phyloP scores from a whole-genome alignment of 78 protist genomes.

The Cavenderia fasciculata region DNA sequence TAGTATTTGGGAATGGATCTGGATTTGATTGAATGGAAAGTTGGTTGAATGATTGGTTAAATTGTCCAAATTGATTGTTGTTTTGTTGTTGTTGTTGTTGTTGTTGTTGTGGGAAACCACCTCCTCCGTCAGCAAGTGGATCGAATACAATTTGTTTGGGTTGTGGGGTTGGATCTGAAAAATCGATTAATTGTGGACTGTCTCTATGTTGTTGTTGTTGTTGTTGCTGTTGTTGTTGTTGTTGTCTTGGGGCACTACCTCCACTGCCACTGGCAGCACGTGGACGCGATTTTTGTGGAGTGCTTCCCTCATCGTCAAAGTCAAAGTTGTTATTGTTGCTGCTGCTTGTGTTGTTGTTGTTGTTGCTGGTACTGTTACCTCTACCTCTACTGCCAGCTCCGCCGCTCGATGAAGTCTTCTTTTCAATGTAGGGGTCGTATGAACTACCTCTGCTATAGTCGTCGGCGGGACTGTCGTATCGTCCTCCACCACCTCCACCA shows the following conservation, averaged over 20 bases:
- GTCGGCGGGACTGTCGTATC: slow-evolving; percentile 10
- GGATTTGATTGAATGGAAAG: neutral
- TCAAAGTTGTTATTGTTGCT: neutral
- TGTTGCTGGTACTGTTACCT: neutral
- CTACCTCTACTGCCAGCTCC: too few relatives aligned
- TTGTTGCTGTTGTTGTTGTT: neutral
- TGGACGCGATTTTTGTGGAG: slow-evolving; percentile 28
- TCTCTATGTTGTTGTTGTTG: neutral
- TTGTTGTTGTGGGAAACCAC: slow-evolving; percentile 44
- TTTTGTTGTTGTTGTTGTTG: slow-evolving; percentile 17
- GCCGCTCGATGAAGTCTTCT: neutral
- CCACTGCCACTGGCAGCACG: slow-evolving; percentile 71
- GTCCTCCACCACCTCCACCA: neutral
- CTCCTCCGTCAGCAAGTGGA: slow-evolving; percentile 21
- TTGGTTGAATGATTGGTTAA: slow-evolving; percentile 6
- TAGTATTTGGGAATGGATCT: neutral
- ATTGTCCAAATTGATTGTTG: slow-evolving; percentile 44
- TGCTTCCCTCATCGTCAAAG: slow-evolving; percentile 23
- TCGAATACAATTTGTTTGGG: slow-evolving; percentile 41
- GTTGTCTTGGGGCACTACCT: neutral
- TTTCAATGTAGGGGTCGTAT: too few relatives aligned
- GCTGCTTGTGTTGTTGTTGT: neutral
- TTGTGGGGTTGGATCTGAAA: slow-evolving; percentile 64
- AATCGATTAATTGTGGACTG: slow-evolving; percentile 47
- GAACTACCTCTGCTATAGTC: neutral